A percentile compares a stretch with the other conserved stretches of the same genome.
These are phyloP conservation scores for Epichloe hybrida DNA, from an alignment of 2,329 filamentous ascomycete species.

Conservation along the genomic window DNA sequence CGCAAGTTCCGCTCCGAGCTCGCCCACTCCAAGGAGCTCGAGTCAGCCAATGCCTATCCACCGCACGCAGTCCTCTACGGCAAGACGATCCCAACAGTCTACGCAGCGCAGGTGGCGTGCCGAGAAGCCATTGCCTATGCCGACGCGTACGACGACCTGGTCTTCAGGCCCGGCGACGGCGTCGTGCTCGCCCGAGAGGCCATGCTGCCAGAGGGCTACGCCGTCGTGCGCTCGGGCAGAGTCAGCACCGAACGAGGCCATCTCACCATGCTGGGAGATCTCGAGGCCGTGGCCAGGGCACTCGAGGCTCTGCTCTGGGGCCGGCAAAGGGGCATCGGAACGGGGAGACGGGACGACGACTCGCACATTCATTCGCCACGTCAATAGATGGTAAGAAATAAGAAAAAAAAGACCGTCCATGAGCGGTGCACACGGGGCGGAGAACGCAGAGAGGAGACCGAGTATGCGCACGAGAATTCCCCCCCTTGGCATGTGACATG, in stretches of 20 bases:
- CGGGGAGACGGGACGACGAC: conserved; percentile 25
- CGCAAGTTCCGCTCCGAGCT: conserved; percentile 67
- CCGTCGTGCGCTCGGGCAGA: conserved; percentile 56
- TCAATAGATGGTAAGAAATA: no score
- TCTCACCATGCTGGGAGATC: conserved; percentile 72
- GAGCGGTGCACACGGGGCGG: no score
- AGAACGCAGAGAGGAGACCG: not conserved
- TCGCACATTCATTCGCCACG: not conserved
- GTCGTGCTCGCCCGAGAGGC: conserved; percentile 76
- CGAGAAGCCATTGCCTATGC: conserved; percentile 60
- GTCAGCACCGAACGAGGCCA: conserved; percentile 76
- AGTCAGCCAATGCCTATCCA: conserved; percentile 60
- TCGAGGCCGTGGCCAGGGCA: conserved; percentile 66
- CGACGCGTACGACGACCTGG: conserved; percentile 74
- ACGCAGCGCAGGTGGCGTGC: conserved; percentile 60
- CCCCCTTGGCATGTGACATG: not conserved
- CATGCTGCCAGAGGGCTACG: conserved; percentile 73
- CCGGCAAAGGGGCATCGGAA: conserved; percentile 58
- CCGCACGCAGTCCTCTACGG: conserved; percentile 75
- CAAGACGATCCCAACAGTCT: conserved; percentile 76
- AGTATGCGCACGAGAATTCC: no score
- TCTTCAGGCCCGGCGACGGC: conserved; percentile 79
- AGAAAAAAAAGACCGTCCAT: no score
- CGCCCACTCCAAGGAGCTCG: conserved; percentile 44
- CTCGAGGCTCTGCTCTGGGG: conserved; percentile 55